Evolutionary conservation across 2,329 filamentous ascomycete species (phyloP).

Genomic region (Corynespora cassiicola): DNA sequence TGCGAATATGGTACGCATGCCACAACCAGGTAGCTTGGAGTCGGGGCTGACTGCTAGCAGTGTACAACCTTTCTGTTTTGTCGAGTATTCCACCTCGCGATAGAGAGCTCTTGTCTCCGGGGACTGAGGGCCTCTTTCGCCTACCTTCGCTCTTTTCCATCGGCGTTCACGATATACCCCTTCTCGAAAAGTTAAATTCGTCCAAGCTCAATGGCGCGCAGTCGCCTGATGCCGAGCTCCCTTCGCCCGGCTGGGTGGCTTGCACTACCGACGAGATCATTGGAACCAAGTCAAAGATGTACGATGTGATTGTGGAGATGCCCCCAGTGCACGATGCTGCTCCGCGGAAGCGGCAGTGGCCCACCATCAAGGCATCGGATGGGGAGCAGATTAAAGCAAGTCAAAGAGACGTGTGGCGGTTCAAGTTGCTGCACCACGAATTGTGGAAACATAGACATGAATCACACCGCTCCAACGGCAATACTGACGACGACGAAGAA

Average conservation of each 20-base stretch:
- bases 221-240: constrained; percentile 47
- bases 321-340: constrained; percentile 67
- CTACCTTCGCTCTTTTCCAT: constrained; percentile 88
- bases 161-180: constrained; percentile 89
- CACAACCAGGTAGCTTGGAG: not conserved
- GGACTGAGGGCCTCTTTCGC: constrained; percentile 66
- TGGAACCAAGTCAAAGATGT: constrained; percentile 82
- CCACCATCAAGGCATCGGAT: constrained; percentile 70
- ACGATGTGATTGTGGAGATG: constrained; percentile 87
- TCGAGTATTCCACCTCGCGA: constrained; percentile 84
- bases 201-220: constrained; percentile 44
- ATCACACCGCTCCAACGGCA: constrained; percentile 26
- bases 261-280: constrained; percentile 96
- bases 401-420: constrained; percentile 86
- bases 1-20: constrained; percentile 83
- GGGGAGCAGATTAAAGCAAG: constrained; percentile 79
- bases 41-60: constrained; percentile 52
- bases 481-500: constrained; percentile 29
- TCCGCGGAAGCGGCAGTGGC: constrained; percentile 69
- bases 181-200: constrained; percentile 67
- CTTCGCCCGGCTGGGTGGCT: constrained; percentile 78
- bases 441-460: constrained; percentile 37
- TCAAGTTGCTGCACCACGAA: constrained; percentile 43
- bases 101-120: constrained; percentile 70
- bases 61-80: constrained; percentile 92